A percentile compares a stretch with the other conserved stretches of the same genome.
Conservation (phyloP, 345 rosid genomes). For the Kernera saxatilis region DNA sequence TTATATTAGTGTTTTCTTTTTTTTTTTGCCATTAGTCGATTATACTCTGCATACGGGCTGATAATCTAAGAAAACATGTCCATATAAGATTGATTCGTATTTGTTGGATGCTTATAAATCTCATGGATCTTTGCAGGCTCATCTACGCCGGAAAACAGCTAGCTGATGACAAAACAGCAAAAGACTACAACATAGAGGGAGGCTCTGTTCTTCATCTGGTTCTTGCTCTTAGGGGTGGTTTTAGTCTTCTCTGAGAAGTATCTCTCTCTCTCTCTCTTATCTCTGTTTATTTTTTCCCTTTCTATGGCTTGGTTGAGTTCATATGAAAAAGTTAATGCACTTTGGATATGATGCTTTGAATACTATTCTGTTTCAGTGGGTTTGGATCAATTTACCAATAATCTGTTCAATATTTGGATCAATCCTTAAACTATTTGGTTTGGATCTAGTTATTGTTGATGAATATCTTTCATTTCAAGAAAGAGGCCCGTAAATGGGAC, state of each 20-base stretch:
- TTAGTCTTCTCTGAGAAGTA: constrained; percentile 13
- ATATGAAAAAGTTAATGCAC: neutral
- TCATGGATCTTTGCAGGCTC: constrained; percentile 39
- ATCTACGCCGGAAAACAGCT: constrained; percentile 93
- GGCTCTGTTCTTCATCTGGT: constrained; percentile 98
- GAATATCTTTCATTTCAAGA: neutral
- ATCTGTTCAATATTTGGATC: constrained; percentile 5
- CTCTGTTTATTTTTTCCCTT: neutral
- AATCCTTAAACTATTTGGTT: neutral
- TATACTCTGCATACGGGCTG: neutral
- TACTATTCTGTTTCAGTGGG: neutral
- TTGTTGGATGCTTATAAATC: neutral
- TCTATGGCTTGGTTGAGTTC: neutral
- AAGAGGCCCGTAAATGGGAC: neutral
- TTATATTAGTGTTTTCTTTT: neutral
- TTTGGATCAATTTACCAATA: constrained; percentile 6
- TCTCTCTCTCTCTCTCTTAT: neutral
- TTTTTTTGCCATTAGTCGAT: neutral
- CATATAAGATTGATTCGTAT: neutral
- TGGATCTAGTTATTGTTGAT: neutral
- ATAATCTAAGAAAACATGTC: neutral
- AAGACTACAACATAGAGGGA: constrained; percentile 83
- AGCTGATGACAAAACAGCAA: constrained; percentile 88
- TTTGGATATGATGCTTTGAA: constrained; percentile 8
- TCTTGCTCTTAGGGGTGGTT: constrained; percentile 91